Evolutionary conservation across 2,329 filamentous ascomycete genomes (phyloP).

Genomic region (Fusarium sp.): DNA sequence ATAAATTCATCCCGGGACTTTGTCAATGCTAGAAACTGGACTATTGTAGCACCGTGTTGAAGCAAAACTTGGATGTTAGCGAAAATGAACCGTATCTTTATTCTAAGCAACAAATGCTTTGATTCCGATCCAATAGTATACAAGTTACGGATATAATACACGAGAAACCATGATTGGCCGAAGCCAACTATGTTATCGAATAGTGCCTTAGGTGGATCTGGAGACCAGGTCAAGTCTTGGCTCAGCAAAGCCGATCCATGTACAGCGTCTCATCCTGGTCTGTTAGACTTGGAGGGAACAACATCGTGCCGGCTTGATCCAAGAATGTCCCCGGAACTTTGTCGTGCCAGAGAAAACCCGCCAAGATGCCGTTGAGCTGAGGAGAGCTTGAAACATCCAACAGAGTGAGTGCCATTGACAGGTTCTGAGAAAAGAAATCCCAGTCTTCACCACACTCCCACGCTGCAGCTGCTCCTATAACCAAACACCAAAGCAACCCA

Average conservation of each 20-base stretch:
- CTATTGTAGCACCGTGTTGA: no score
- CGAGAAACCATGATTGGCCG: background rate
- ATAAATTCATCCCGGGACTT: no score
- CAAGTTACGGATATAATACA: background rate
- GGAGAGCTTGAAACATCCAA: background rate
- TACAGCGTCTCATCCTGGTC: background rate
- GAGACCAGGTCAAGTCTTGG: background rate
- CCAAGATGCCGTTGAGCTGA: conserved; percentile 11
- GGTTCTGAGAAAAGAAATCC: conserved; percentile 22
- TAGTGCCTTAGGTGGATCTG: background rate
- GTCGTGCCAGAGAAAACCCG: conserved; percentile 26
- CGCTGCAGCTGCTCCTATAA: conserved; percentile 23
- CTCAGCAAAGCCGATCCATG: background rate
- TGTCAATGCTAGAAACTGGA: no score
- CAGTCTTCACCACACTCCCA: conserved; percentile 16
- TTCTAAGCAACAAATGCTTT: no score
- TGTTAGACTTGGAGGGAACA: conserved; percentile 12
- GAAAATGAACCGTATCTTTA: no score
- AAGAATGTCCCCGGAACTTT: conserved; percentile 20
- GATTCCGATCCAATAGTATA: no score
- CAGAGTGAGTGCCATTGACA: background rate
- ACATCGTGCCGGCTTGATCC: background rate
- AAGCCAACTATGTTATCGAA: background rate
- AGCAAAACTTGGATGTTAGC: no score
- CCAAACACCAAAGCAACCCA: conserved; percentile 29